Evolutionary conservation across 2,329 filamentous ascomycete genomes (phyloP).

Genomic region (Thermomyces lanuginosus): DNA sequence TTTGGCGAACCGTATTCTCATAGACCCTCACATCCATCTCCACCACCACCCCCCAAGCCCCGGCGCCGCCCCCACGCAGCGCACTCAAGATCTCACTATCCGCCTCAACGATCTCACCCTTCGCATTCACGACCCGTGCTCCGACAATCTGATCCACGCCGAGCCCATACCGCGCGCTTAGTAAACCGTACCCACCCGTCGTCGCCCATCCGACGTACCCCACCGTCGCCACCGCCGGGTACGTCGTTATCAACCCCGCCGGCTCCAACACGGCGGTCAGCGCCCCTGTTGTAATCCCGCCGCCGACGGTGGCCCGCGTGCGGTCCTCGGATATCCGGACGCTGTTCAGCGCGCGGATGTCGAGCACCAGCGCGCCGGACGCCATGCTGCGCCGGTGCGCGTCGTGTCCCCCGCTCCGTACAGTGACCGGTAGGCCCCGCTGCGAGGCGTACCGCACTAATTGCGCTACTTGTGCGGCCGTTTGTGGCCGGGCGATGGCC

Average conservation of each 20-base stretch:
- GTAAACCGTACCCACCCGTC: slow-evolving; percentile 22
- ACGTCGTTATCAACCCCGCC: slow-evolving; percentile 15
- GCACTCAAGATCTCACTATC: slow-evolving; percentile 22
- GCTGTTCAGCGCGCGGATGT: slow-evolving; percentile 22
- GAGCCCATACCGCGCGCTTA: slow-evolving; percentile 17
- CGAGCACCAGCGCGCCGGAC: slow-evolving; percentile 18
- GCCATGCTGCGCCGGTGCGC: slow-evolving; percentile 18
- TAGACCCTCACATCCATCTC: slow-evolving; percentile 28
- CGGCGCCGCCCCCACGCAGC: slow-evolving; percentile 27
- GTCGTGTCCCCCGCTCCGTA: slow-evolving; percentile 23
- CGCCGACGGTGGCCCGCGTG: slow-evolving; percentile 20
- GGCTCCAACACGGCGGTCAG: slow-evolving; percentile 13
- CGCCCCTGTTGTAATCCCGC: slow-evolving; percentile 19
- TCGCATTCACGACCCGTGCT: slow-evolving; percentile 23
- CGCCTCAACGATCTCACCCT: slow-evolving; percentile 23
- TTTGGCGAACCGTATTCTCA: slow-evolving; percentile 9
- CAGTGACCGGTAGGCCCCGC: slow-evolving; percentile 10
- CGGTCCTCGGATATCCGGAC: slow-evolving; percentile 14
- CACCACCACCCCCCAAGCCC: slow-evolving; percentile 25
- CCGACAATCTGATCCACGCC: slow-evolving; percentile 26
- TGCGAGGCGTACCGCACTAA: slow-evolving; percentile 10
- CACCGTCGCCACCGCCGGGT: slow-evolving; percentile 12
- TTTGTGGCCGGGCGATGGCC: slow-evolving; percentile 13
- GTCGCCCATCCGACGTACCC: slow-evolving; percentile 25
- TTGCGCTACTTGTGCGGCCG: slow-evolving; percentile 11